Percentiles rank a stretch among this genome's conserved stretches.
Evolutionary conservation across 306 rosid species (phyloP).

Genomic region (Biancaea sappan): DNA sequence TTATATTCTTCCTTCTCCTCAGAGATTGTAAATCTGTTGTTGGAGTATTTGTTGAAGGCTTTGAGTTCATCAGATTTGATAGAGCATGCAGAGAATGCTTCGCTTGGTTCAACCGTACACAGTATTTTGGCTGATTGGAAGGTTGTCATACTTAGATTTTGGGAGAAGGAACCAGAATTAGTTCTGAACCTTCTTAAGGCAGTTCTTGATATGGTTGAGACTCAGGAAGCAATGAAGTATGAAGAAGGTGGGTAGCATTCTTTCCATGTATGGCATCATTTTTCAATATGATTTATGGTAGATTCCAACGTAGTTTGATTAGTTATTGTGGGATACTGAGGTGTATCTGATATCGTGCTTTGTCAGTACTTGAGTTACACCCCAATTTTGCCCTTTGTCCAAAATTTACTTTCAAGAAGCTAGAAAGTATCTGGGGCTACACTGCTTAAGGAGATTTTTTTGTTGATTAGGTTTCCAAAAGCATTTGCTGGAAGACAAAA

Average conservation of each 20-base stretch:
- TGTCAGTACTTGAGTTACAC: background rate
- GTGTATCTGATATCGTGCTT: background rate
- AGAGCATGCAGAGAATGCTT: slow-evolving; percentile 44
- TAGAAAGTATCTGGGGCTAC: background rate
- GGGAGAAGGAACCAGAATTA: slow-evolving; percentile 81
- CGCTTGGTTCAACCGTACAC: slow-evolving; percentile 29
- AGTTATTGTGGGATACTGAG: slow-evolving; percentile 19
- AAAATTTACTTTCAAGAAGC: background rate
- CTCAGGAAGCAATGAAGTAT: slow-evolving; percentile 45
- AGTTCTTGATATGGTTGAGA: slow-evolving; percentile 69
- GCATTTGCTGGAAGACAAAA: slow-evolving; percentile 2
- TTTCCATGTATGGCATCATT: slow-evolving; percentile 12
- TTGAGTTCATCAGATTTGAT: slow-evolving; percentile 47
- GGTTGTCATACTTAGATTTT: slow-evolving; percentile 53
- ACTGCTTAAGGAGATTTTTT: background rate
- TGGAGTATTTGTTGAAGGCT: slow-evolving; percentile 65
- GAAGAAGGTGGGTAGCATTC: slow-evolving; percentile 47
- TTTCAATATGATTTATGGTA: background rate
- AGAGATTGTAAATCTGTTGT: slow-evolving; percentile 68
- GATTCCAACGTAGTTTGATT: background rate
- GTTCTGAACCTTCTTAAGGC: slow-evolving; percentile 66
- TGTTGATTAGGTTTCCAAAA: background rate
- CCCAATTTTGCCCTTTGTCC: background rate
- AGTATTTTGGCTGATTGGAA: slow-evolving; percentile 64
- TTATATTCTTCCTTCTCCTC: slow-evolving; percentile 76